Base-by-base conservation (phyloP, 2,329 filamentous ascomycete genomes). In the Stachybotrys chlorohalonatus region DNA sequence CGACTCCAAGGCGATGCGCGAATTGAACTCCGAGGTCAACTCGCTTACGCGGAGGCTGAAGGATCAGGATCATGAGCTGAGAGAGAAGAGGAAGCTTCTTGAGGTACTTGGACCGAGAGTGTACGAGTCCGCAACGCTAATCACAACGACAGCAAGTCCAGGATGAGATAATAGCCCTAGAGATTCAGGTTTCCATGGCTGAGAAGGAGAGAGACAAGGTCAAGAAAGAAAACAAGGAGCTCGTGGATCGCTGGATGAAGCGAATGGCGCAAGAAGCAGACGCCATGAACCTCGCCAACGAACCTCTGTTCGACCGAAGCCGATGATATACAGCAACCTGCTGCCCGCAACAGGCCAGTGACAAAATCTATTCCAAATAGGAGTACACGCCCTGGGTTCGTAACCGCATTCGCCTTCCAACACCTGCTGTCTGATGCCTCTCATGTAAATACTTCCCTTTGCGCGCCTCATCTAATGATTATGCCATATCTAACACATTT, bases 221-320 rank as follows among this genome's bases (percentile, higher is more conserved):
- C 58, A 82, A 85, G 66, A 80, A 78, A 56, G 94, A 97, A 68
- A 97, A 97, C 66, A 85, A 89, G 66, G 89, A 96, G 61, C 77
- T 99, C 54, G 85, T 96, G 53, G 87, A 91, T 68, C 80, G 94
- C 54, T 97, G 92, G 90, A 92, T 97, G 87, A 84, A 83, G 66
- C 80, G 87, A 59, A 94, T 94, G 81, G 87, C 85, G 5, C 81
- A 86, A 66, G 92, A 96, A 73, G 93, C 89, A 11, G 89, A 94
- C 54, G 85, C 83, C 58, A 92, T 96, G 86, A 97, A 97, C 64
- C 70, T 76, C 52, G 77, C 79, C 57, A 83, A 82, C 65, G 80
- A 83, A 60, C 74, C 70, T 16, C 63, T 63, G n/a, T 62, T 68
- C 45, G 63, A 68, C 51, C 66, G 62, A 36, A 58, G 62, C 42